Evolutionary conservation across 2,329 filamentous ascomycete species (phyloP).

Genomic region (Macrophomina phaseolina): DNA sequence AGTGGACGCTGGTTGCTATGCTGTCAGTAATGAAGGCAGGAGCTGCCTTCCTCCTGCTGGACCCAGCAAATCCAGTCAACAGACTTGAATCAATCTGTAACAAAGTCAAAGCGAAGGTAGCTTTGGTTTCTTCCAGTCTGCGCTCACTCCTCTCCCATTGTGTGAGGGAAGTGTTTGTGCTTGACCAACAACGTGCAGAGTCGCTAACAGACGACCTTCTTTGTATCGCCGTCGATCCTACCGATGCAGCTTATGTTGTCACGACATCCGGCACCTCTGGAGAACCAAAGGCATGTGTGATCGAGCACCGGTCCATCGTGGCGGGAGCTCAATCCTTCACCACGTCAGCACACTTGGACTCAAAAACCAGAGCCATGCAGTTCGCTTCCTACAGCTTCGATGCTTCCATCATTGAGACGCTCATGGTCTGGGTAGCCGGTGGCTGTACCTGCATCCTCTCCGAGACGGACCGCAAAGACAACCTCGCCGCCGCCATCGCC

Average conservation of each 20-base stretch:
- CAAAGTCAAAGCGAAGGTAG: conserved; percentile 38
- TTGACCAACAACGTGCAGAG: not conserved
- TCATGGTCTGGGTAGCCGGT: conserved; percentile 40
- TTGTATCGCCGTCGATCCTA: not conserved
- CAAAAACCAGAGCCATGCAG: conserved; percentile 8
- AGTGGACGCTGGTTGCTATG: conserved; percentile 42
- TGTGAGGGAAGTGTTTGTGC: not conserved
- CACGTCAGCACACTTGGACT: conserved; percentile 28
- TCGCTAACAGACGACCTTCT: too few species aligned
- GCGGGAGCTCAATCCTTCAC: conserved; percentile 35
- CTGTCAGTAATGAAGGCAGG: conserved; percentile 44
- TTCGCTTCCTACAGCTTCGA: conserved; percentile 36
- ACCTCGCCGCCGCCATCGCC: conserved; percentile 45
- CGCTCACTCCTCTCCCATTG: conserved; percentile 1
- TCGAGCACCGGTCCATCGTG: conserved; percentile 37
- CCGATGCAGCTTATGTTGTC: conserved; percentile 31
- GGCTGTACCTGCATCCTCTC: conserved; percentile 49
- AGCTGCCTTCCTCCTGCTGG: conserved; percentile 34
- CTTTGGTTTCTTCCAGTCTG: conserved; percentile 35
- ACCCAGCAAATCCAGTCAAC: conserved; percentile 30
- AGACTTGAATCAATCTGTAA: conserved; percentile 28
- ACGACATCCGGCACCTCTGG: conserved; percentile 46
- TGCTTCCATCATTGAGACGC: conserved; percentile 43
- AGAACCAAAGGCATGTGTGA: conserved; percentile 38
- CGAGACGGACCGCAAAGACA: conserved; percentile 52